These are phyloP conservation scores for Ceratobasidium sp. DNA, from an alignment of 1,284 basidiomycete genomes.

Conservation along the genomic window DNA sequence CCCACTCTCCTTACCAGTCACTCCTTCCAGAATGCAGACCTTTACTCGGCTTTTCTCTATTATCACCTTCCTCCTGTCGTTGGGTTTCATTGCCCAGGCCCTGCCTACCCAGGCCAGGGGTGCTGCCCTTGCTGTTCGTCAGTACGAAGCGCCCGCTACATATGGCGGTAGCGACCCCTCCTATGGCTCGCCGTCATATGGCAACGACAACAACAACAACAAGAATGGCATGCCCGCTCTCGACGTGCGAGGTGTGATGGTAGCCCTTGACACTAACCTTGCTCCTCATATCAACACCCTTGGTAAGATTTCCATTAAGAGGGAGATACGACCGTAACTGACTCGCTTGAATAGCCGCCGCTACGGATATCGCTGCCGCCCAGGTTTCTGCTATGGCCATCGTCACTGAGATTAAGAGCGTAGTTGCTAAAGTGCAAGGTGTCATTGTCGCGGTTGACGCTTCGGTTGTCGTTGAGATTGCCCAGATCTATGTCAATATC, in stretches of 20 bases:
- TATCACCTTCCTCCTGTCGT: slow-evolving; percentile 3
- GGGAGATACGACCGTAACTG: background rate
- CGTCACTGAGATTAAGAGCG: background rate
- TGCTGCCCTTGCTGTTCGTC: slow-evolving; percentile 5
- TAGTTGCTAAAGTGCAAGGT: background rate
- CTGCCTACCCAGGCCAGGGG: background rate
- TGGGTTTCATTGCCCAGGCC: slow-evolving; percentile 15
- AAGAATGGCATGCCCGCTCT: background rate
- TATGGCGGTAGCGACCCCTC: background rate
- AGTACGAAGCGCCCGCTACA: background rate
- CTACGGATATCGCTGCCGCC: background rate
- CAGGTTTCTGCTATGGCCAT: too few species aligned
- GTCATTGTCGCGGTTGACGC: background rate
- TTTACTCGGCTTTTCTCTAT: slow-evolving; percentile 15
- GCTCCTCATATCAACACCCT: background rate
- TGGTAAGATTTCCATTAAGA: too few species aligned
- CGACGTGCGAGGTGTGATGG: background rate
- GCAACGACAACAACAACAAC: background rate
- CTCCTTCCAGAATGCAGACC: slow-evolving; percentile 13
- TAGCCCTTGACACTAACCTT: background rate
- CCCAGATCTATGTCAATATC: background rate
- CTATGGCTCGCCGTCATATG: background rate
- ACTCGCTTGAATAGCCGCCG: background rate
- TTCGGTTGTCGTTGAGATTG: background rate
- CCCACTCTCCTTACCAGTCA: background rate